phyloP scores from a whole-genome alignment of 1,139 yeast genomes.

The Diutina neorugosa region DNA sequence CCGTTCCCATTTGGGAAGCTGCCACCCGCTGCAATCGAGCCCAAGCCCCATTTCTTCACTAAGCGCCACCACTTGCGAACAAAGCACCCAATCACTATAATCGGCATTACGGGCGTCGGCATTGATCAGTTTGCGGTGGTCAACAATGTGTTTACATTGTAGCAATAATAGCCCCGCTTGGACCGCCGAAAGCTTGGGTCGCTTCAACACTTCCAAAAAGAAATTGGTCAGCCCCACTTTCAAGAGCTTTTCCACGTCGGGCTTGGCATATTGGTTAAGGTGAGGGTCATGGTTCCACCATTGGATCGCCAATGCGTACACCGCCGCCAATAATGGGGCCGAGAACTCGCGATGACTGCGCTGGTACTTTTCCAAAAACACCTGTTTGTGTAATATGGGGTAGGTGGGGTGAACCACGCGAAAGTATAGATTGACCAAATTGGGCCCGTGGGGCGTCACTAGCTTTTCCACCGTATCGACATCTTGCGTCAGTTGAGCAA shows the following conservation, averaged over 20 bases:
- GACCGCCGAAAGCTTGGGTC: slow-evolving; percentile 71
- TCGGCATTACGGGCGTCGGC: slow-evolving; percentile 25
- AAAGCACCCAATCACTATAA: slow-evolving; percentile 70
- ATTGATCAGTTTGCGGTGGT: background rate
- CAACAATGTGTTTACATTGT: slow-evolving; percentile 44
- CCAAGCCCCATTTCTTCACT: slow-evolving; percentile 84
- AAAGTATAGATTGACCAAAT: slow-evolving; percentile 58
- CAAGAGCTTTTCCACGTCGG: slow-evolving; percentile 39
- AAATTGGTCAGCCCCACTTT: slow-evolving; percentile 45
- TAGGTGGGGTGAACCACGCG: slow-evolving; percentile 68
- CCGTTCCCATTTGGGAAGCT: slow-evolving; percentile 85
- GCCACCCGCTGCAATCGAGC: slow-evolving; percentile 77
- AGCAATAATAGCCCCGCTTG: slow-evolving; percentile 63
- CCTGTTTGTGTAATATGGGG: slow-evolving; percentile 67
- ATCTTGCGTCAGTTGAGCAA: slow-evolving; percentile 50
- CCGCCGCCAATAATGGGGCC: slow-evolving; percentile 67
- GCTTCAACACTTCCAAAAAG: slow-evolving; percentile 52
- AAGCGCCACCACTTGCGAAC: slow-evolving; percentile 75
- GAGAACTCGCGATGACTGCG: slow-evolving; percentile 69
- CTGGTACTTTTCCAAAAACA: slow-evolving; percentile 63
- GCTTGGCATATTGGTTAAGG: slow-evolving; percentile 51
- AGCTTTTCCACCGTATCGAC: slow-evolving; percentile 62
- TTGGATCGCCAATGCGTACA: slow-evolving; percentile 61
- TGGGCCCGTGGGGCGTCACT: slow-evolving; percentile 69
- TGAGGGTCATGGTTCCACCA: slow-evolving; percentile 82